Base-by-base conservation (phyloP, 768 basidiomycete species). In the Tricholoma matsutake region DNA sequence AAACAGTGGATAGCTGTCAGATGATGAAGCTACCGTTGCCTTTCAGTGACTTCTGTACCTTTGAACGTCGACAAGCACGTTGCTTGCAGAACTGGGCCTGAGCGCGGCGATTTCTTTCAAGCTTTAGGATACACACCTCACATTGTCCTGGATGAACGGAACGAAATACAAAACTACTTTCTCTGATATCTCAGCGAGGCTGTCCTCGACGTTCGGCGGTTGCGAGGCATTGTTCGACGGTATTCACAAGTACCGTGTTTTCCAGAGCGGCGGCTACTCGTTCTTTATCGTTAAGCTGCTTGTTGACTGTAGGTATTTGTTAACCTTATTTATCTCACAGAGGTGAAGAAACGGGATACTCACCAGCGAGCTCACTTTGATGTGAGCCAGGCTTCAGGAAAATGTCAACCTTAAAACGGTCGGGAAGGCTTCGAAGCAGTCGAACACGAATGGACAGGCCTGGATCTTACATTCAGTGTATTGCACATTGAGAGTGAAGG, bases 271-370 rank as follows among this genome's bases (percentile, higher is more conserved):
- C 97, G 25, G 95, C 95, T 1, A 98, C 97, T 41, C 97, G 83
- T 75, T 99, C 97, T 75, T 99, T 99, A 77, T 99, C 97, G 68
- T 99, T 99, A 34, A 99, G 81, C 69, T 99, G 97, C 72, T 98
- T 98, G 76, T 98, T 99, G 10, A 99, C 97, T 96, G 43, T 16
- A 25, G 6, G 11, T 6, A 39, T n/a, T 9, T 20, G 8, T 0
- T 4, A 18, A 32, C 8, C 0, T 53, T 53, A 6, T n/a, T 10
- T 11, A n/a, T 31, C 7, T 53, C 29, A 14, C 11, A 47, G 6
- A 3, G 9, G 4, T 25, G 6, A 10, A 6, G 8, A 9, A 13
- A 32, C 1, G 51, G 16, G 35, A 39, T 22, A 75, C 87, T 35
- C 61, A 94, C 94, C 86, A 56, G 94, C 88, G 59, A 87, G 81